Base-by-base conservation (phyloP, 225 moss, liverwort and hornwort species). In the Climacium dendroides region DNA sequence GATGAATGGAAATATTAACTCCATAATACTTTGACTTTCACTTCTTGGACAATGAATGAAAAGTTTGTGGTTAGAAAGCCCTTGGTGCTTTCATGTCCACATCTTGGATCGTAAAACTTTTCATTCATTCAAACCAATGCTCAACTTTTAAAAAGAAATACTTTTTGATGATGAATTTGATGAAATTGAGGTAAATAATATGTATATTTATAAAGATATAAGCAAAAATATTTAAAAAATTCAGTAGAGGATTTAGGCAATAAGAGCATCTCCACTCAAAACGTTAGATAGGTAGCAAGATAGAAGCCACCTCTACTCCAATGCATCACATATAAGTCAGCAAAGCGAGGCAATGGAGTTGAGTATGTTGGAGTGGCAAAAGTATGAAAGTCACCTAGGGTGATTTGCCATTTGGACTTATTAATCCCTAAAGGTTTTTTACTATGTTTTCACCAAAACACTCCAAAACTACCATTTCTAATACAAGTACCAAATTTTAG, bases 271-370 rank as follows among this genome's bases (percentile, higher is more conserved):
- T 69, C 7, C 0, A 20, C 7, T n/a, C 6, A 4, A 23, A 37
- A 23, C 3, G 1, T 23, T 37, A 22, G 7, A 2, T 0, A 5
- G 4, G 22, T 20, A 6, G 41, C 0, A 41, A 9, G 70, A 71
- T 15, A 2, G 26, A 15, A 43, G 15, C 8, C 24, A 39, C 13
- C 14, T n/a, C 4, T 2, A 22, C 0, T 37, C 12, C 9, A 24
- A 24, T 3, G 0, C 24, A 39, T 69, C 13, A 26, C 4, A 0
- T 15, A 0, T 30, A 16, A 30, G 22, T 0, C 1, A 3, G 1
- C 19, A 35, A 65, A 65, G 19, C 18, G 5, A 5, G 18, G 16
- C 18, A 18, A 19, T 3, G 0, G 3, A n/a, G 11, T 5, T 1
- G 37, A 37, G 23, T 2, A 37, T 20, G 3, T 67, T 37, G 5